Evolutionary conservation across 257 asterid species (phyloP), one percentile per base, ranked within the genome.

Genomic region (Jacaranda mimosifolia): DNA sequence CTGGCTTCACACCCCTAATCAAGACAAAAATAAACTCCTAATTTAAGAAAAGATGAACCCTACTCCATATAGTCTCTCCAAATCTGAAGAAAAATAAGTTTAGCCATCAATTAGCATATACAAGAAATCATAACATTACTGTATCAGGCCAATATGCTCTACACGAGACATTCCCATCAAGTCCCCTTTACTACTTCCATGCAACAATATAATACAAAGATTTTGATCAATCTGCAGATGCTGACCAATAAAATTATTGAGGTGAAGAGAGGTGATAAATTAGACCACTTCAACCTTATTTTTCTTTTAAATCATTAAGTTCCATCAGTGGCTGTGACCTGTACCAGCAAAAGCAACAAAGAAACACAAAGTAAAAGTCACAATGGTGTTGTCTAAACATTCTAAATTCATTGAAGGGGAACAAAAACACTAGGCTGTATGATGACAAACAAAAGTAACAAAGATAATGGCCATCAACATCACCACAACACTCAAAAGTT

Each of bases 301-400:
- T 88, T 66, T 82, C 87, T 53, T 71, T 79, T 39, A 78, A 76
- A 77, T 86, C 77, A 63, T 82, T 79, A 72, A n/a, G 77, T 70
- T 85, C 87, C 83, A 84, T 79, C 38, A 83, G 68, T 55, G 85
- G 87, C 80, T 85, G 89, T 32, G 93, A 86, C 91, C 91, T 90
- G 90, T 87, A 85, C 19, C 32, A 71, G 75, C 64, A 76, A 77
- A 53, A 32, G 69, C 59, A 51, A 52, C 52, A 12, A 49, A 43
- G 35, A 73, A 66, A 14, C n/a, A 5, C 26, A 19, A 9, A 3
- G 43, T 4, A 18, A 35, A 40, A 36, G 18, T 10, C 58, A 19
- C 10, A 60, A 52, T 9, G 43, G 10, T 42, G 58, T 36, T 38
- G 58, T 46, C 73, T 4, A 46, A 2, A 18, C 63, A 58, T 59